Base-by-base conservation (phyloP, 306 rosid species). In the Castanea crenata region DNA sequence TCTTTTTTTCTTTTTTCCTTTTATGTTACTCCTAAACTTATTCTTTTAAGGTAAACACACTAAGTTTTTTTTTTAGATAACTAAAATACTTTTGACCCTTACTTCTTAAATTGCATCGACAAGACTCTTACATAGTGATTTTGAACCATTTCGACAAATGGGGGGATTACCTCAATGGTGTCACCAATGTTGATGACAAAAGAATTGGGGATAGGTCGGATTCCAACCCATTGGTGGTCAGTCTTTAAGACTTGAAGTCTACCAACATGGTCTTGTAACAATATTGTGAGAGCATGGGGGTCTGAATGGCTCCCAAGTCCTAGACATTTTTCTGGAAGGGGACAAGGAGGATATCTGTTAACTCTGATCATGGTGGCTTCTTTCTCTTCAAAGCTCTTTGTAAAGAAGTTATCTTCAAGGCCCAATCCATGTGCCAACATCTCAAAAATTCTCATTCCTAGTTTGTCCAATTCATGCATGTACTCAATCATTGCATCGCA, bases 301-400 rank as follows among this genome's bases (percentile, higher is more conserved):
- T 69, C 54, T 19, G 73, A 69, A 69, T 69, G 73, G 54, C 55
- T 69, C 29, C 73, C 73, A 34, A 69, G 54, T n/a, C 55, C 73
- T 10, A 38, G 54, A 69, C 55, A 69, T 10, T 69, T 69, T 38
- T 69, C 54, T 3, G 73, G 73, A 13, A 69, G 18, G 15, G 73
- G 55, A n/a, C 73, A 38, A 9, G 55, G 73, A 32, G 73, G 55
- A 69, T 38, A 69, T 20, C 54, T 38, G 54, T 69, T 38, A 0
- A 69, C 19, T 34, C 73, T 35, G 6, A 69, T 35, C 55, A 38
- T 69, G 19, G 55, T 69, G 4, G 55, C 12, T 1, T 69, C 73
- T 38, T 69, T 69, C 8, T 69, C 73, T n/a, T 69, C 54, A 38
- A 38, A 69, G 73, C 38, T 38, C 55, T 4, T 38, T n/a, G 16